Evolutionary conservation across 208 protist species (phyloP).

Genomic region (Leishmania tropica): DNA sequence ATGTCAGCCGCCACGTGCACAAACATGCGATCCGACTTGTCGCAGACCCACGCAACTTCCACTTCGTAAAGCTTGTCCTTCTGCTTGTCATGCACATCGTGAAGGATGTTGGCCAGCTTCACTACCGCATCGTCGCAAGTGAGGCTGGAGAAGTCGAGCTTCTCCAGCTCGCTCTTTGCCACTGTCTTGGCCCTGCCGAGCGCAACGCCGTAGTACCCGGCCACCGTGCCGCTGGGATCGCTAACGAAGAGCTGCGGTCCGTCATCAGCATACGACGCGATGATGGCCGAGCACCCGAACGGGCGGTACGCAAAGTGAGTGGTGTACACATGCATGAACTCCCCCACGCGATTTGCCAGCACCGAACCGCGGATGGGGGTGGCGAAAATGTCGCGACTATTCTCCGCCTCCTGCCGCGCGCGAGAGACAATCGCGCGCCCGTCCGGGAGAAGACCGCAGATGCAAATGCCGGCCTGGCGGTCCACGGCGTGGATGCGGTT

Average conservation of each 20-base stretch:
- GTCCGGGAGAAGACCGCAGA: conserved; percentile 97
- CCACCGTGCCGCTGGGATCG: conserved; percentile 96
- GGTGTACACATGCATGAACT: conserved; percentile 96
- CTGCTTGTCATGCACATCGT: conserved; percentile 80
- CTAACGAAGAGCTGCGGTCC: conserved; percentile 96
- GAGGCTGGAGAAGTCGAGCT: conserved; percentile 94
- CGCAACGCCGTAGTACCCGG: conserved; percentile 95
- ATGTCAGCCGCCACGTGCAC: conserved; percentile 60
- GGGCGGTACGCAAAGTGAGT: conserved; percentile 95
- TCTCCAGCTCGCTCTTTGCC: conserved; percentile 99
- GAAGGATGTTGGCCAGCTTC: conserved; percentile 94
- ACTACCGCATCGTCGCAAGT: conserved; percentile 95
- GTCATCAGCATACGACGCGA: conserved; percentile 94
- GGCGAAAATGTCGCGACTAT: conserved; percentile 94
- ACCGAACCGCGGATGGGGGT: conserved; percentile 93
- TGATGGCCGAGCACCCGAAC: conserved; percentile 96
- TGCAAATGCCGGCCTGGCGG: conserved; percentile 91
- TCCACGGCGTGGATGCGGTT: conserved; percentile 96
- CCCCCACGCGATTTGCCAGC: conserved; percentile 88
- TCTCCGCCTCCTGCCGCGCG: conserved; percentile 92
- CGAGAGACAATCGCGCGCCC: conserved; percentile 94
- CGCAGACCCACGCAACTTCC: conserved; percentile 97
- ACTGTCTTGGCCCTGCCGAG: conserved; percentile 98
- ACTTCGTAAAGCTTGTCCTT: conserved; percentile 98
- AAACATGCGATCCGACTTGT: conserved; percentile 86